phyloP scores from a whole-genome alignment of 148 eudicot species.

The Cornus controversa region DNA sequence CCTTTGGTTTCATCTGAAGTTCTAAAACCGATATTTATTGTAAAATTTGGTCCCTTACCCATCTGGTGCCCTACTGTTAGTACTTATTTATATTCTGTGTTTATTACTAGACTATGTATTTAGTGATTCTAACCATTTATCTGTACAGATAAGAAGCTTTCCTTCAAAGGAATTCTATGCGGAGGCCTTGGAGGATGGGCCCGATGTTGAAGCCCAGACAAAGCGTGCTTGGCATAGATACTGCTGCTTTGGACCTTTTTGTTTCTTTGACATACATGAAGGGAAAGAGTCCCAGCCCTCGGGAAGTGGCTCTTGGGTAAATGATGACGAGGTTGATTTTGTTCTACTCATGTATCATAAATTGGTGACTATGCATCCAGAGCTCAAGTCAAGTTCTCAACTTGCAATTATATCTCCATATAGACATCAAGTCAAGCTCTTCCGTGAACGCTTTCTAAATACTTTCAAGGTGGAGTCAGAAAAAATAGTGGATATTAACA shows the following conservation, averaged over 20 bases:
- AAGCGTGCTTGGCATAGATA: constrained; percentile 76
- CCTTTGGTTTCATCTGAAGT: too few species aligned
- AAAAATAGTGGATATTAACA: constrained; percentile 85
- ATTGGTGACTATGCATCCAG: constrained; percentile 70
- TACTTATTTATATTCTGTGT: background rate
- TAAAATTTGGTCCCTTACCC: too few species aligned
- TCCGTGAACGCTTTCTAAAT: constrained; percentile 57
- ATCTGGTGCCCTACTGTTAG: too few species aligned
- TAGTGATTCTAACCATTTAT: constrained; percentile 1
- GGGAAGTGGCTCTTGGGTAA: constrained; percentile 74
- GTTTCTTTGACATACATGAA: constrained; percentile 93
- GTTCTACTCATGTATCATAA: constrained; percentile 75
- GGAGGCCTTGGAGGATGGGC: constrained; percentile 76
- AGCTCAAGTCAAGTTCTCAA: constrained; percentile 75
- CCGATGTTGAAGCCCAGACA: constrained; percentile 65
- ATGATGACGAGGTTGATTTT: constrained; percentile 89
- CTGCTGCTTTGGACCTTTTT: constrained; percentile 95
- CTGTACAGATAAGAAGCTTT: constrained; percentile 72
- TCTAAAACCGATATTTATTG: too few species aligned
- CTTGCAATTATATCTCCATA: constrained; percentile 93
- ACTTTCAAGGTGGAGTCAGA: constrained; percentile 82
- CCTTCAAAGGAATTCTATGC: constrained; percentile 86
- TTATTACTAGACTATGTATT: background rate
- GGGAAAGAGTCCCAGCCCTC: constrained; percentile 67
- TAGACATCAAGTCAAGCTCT: constrained; percentile 74